Conservation (phyloP, 1,284 basidiomycete species). For the Lentinus polychrous region DNA sequence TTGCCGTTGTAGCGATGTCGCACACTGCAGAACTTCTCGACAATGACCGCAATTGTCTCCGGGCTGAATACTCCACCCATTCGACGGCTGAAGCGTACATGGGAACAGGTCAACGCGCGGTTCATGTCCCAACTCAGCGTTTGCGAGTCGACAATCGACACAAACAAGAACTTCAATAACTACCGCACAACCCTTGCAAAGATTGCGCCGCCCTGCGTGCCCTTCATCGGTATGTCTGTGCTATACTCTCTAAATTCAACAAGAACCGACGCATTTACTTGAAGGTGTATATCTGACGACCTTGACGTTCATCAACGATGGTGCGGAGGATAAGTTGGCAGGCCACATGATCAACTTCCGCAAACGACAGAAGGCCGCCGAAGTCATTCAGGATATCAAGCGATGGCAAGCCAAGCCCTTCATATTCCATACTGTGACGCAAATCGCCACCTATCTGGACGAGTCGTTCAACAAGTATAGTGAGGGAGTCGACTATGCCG, state of each 20-base stretch:
- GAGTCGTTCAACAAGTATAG: slow-evolving; percentile 63
- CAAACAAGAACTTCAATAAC: slow-evolving; percentile 88
- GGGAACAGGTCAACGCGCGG: slow-evolving; percentile 82
- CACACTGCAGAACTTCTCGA: slow-evolving; percentile 88
- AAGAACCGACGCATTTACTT: neutral
- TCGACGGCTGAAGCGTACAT: slow-evolving; percentile 87
- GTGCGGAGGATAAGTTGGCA: slow-evolving; percentile 84
- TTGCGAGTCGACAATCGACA: slow-evolving; percentile 82
- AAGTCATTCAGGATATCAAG: slow-evolving; percentile 94
- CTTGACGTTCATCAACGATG: slow-evolving; percentile 96
- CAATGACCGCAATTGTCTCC: slow-evolving; percentile 93
- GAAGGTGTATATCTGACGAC: slow-evolving; percentile 93
- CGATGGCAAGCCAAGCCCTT: slow-evolving; percentile 91
- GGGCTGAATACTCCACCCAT: slow-evolving; percentile 95
- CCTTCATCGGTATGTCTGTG: slow-evolving; percentile 78
- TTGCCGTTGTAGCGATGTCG: slow-evolving; percentile 71
- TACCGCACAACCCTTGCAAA: slow-evolving; percentile 84
- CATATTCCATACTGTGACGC: slow-evolving; percentile 70
- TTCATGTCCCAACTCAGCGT: slow-evolving; percentile 61
- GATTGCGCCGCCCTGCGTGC: slow-evolving; percentile 92
- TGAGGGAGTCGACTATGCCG: slow-evolving; percentile 44
- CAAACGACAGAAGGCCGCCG: slow-evolving; percentile 90
- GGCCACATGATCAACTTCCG: slow-evolving; percentile 91
- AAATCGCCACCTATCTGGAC: slow-evolving; percentile 73
- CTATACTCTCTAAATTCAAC: neutral